phyloP scores from a whole-genome alignment of 495 filamentous ascomycete genomes.

The Chaetomium fimeti region DNA sequence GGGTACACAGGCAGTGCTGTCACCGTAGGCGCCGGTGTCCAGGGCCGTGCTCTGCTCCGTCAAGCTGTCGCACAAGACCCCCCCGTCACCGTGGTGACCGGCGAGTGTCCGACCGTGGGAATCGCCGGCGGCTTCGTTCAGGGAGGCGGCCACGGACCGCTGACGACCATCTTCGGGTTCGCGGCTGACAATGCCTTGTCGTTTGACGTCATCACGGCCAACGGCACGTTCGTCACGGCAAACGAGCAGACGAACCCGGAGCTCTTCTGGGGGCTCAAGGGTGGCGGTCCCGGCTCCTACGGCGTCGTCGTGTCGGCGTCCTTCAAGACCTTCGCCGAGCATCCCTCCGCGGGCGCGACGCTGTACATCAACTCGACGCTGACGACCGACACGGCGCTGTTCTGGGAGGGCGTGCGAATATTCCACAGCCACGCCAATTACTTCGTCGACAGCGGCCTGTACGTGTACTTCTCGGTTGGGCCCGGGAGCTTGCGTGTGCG shows the following conservation, averaged over 20 bases:
- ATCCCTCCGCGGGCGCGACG: conserved; percentile 32
- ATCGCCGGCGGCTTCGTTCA: conserved; percentile 53
- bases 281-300: conserved; percentile 53
- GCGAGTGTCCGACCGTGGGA: conserved; percentile 51
- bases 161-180: conserved; percentile 20
- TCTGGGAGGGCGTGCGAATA: conserved; percentile 44
- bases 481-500: too few relatives aligned
- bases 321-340: conserved; percentile 45
- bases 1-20: conserved; percentile 39
- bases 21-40: conserved; percentile 58
- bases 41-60: conserved; percentile 48
- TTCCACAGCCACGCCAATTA: conserved; percentile 50
- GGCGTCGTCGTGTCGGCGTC: conserved; percentile 55
- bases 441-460: conserved; percentile 47
- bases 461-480: conserved; percentile 9
- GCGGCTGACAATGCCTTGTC: conserved; percentile 56
- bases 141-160: conserved; percentile 61
- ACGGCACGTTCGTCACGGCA: conserved; percentile 52
- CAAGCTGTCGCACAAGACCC: conserved; percentile 43
- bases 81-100: conserved; percentile 48
- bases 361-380: conserved; percentile 36
- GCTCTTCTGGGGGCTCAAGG: conserved; percentile 59
- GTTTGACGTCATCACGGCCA: conserved; percentile 54
- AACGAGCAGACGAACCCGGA: conserved; percentile 51
- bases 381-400: conserved; percentile 36